Conservation (phyloP, 2,329 filamentous ascomycete species). For the Aureobasidium namibiae region DNA sequence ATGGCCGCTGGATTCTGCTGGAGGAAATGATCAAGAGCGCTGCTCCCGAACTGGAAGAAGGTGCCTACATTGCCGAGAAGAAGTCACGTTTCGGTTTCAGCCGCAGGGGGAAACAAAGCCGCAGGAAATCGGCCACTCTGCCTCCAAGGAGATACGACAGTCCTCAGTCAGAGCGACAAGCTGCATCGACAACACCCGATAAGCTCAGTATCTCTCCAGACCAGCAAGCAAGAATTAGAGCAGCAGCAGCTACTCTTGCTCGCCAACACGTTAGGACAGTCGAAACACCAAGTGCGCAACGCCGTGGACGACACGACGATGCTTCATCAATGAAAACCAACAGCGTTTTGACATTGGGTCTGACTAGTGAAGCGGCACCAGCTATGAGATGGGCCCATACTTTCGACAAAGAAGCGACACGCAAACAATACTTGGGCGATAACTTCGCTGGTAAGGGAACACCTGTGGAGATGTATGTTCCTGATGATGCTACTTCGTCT, state of each 20-base stretch:
- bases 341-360: slow-evolving; percentile 82
- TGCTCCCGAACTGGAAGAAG: slow-evolving; percentile 71
- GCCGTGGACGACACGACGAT: slow-evolving; percentile 49
- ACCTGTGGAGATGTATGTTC: slow-evolving; percentile 30
- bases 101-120: slow-evolving; percentile 59
- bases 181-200: slow-evolving; percentile 50
- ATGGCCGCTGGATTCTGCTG: slow-evolving; percentile 84
- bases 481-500: slow-evolving; percentile 12
- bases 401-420: slow-evolving; percentile 83
- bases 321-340: slow-evolving; percentile 63
- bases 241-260: slow-evolving; percentile 77
- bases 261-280: slow-evolving; percentile 53
- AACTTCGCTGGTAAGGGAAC: slow-evolving; percentile 61
- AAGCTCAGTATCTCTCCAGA: slow-evolving; percentile 82
- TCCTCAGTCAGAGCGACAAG: slow-evolving; percentile 29
- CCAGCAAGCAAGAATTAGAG: slow-evolving; percentile 87
- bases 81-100: slow-evolving; percentile 83
- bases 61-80: slow-evolving; percentile 90
- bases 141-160: slow-evolving; percentile 26
- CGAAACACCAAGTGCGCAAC: slow-evolving; percentile 42
- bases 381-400: slow-evolving; percentile 96
- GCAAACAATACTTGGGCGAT: slow-evolving; percentile 77
- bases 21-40: slow-evolving; percentile 96
- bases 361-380: slow-evolving; percentile 79
- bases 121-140: slow-evolving; percentile 57